Conservation (phyloP, 768 basidiomycete species). For the Chalciporus sphaerocephalus region DNA sequence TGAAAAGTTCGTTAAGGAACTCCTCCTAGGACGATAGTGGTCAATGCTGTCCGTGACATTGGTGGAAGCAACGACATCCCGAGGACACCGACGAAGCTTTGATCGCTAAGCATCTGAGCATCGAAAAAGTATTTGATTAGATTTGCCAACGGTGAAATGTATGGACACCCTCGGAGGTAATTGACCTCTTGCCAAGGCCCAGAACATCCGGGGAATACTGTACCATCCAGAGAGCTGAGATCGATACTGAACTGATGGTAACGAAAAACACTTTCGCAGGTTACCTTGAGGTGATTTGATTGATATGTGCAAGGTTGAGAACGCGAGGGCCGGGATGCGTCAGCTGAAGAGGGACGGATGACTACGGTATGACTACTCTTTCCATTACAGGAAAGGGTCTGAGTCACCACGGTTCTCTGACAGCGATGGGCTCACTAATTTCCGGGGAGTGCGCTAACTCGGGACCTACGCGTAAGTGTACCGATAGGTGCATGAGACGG, state of each 20-base stretch:
- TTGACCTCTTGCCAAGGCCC: not conserved
- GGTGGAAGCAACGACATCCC: not conserved
- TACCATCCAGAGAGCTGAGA: not conserved
- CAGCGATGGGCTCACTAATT: not conserved
- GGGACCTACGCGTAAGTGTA: not conserved
- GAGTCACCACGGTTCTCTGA: not conserved
- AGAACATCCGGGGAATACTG: not conserved
- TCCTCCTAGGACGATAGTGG: not conserved
- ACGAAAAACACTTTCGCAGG: slow-evolving; percentile 10
- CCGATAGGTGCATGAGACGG: not conserved
- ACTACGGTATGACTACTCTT: not conserved
- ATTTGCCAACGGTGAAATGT: slow-evolving; percentile 5
- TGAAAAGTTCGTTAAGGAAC: not conserved
- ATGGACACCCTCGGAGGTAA: not conserved
- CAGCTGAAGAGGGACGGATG: slow-evolving; percentile 5
- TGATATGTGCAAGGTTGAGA: not conserved
- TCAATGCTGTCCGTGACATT: not conserved
- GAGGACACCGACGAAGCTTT: not conserved
- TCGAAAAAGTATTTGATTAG: slow-evolving; percentile 1
- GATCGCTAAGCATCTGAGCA: not conserved
- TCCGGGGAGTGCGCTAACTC: not conserved
- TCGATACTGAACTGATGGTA: not conserved
- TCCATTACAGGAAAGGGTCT: too few species aligned
- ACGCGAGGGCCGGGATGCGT: not conserved
- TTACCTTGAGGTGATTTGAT: not conserved